phyloP scores from a whole-genome alignment of 371 early-diverging fungal species.

The Mucor irregularis region DNA sequence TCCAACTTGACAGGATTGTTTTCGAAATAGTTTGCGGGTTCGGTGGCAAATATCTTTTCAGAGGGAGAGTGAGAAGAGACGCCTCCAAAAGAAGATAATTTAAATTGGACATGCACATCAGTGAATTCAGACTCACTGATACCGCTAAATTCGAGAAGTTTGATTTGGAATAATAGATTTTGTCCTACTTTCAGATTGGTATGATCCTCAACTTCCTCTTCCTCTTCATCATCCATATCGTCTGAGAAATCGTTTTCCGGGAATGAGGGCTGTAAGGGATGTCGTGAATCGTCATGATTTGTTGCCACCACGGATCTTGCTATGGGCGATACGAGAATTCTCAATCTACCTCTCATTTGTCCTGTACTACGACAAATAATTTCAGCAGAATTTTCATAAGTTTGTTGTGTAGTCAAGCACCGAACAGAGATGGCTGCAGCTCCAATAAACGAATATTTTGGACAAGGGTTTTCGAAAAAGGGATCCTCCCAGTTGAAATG shows the following conservation, averaged over 20 bases:
- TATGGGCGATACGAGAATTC: conserved; percentile 52
- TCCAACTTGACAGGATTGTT: conserved; percentile 53
- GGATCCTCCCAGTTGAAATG: conserved; percentile 81
- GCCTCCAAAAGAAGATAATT: conserved; percentile 65
- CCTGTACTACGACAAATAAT: conserved; percentile 64
- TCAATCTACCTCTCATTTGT: conserved; percentile 47
- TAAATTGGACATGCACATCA: conserved; percentile 81
- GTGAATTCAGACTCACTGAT: conserved; percentile 70
- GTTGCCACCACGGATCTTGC: conserved; percentile 28
- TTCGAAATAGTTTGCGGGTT: conserved; percentile 61
- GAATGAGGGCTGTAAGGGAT: conserved; percentile 3
- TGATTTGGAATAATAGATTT: conserved; percentile 71
- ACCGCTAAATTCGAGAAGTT: conserved; percentile 67
- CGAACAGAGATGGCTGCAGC: conserved; percentile 53
- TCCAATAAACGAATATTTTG: conserved; percentile 69
- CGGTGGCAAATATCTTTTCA: conserved; percentile 71
- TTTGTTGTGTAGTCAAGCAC: conserved; percentile 50
- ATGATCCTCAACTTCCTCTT: conserved; percentile 11
- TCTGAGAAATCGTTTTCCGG: conserved; percentile 10
- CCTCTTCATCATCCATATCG: conserved; percentile 9
- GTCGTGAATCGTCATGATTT: background rate
- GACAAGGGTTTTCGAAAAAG: conserved; percentile 69
- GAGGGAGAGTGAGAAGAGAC: conserved; percentile 36
- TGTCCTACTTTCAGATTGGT: conserved; percentile 44
- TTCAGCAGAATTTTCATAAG: conserved; percentile 50